Evolutionary conservation across 2,329 filamentous ascomycete genomes (phyloP), one percentile per base, ranked within the genome.

Genomic region (Rutstroemia sp.): DNA sequence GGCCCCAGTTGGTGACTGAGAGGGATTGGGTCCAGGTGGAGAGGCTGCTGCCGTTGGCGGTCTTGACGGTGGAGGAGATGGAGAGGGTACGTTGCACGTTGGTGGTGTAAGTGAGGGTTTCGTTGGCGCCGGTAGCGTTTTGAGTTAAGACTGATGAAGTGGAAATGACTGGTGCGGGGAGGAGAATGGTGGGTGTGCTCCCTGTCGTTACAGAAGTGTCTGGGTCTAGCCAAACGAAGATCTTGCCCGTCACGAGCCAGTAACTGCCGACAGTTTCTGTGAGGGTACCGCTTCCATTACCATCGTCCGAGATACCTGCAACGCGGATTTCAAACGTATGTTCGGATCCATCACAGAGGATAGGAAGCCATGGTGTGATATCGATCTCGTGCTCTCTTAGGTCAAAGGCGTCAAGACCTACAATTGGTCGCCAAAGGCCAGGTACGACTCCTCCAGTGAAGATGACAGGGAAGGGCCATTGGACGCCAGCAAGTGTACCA

Each of bases 361-460:
- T 57, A 0, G 86, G 82, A 3, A 94, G 73, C 75, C 86, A 94
- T 0, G 88, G 84, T 1, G 88, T 86, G 48, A 95, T 83, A 65
- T 95, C 89, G 60, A 95, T 88, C 68, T 94, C 87, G 60, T 89
- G 83, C 68, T 94, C 88, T 46, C 80, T 76, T 23, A 95, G 75
- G 66, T 94, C 88, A 67, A 90, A 94, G 0, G 88, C 83, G 65
- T 94, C 84, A 19, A 88, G 82, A 1, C 88, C 88, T 2, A 88
- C 89, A 54, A 94, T 78, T 0, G 89, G 89, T 6, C 88, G 77
- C 79, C 91, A 90, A 40, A 94, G 78, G 1, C 83, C 82, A 4
- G 88, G 88, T 1, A 87, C 84, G 5, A 95, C 77, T 1, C 89
- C 89, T 2, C 90, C 89, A 0, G 89, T 92, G 64, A 92, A 92